Conservation (phyloP, 164 flowering plant species). For the Stephania cephalantha region DNA sequence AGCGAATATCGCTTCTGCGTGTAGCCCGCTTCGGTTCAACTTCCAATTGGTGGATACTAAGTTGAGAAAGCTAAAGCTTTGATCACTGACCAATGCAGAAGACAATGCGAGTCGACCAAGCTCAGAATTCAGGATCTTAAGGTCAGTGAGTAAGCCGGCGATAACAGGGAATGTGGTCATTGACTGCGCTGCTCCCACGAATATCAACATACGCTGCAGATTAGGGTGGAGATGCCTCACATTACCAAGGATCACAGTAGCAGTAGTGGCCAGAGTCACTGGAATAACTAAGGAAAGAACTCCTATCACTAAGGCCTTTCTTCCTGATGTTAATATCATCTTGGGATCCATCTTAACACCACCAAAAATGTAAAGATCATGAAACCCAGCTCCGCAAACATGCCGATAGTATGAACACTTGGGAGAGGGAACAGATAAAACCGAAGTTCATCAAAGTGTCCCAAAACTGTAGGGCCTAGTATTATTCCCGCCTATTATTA, state of each 20-base stretch:
- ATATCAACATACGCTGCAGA: constrained; percentile 6
- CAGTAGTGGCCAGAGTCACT: neutral
- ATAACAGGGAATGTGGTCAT: constrained; percentile 29
- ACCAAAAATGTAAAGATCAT: constrained; percentile 31
- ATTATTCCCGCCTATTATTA: neutral
- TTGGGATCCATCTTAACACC: constrained; percentile 36
- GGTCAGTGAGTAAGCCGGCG: constrained; percentile 27
- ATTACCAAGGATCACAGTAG: constrained; percentile 7
- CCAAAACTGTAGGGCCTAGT: neutral
- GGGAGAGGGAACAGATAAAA: neutral
- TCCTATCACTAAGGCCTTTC: constrained; percentile 22
- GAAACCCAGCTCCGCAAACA: constrained; percentile 21
- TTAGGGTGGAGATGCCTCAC: neutral
- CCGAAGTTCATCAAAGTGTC: neutral
- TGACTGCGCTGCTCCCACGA: constrained; percentile 13
- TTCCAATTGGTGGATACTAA: neutral
- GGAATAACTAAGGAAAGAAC: constrained; percentile 13
- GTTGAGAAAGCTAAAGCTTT: constrained; percentile 7
- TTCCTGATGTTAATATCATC: constrained; percentile 14
- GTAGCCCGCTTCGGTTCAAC: neutral
- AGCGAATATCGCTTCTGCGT: neutral
- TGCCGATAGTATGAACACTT: neutral
- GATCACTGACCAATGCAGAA: constrained; percentile 26
- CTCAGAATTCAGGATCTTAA: constrained; percentile 41
- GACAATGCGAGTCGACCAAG: constrained; percentile 36